Evolutionary conservation across 1,284 basidiomycete genomes (phyloP).

Genomic region (Vanrija humicola): DNA sequence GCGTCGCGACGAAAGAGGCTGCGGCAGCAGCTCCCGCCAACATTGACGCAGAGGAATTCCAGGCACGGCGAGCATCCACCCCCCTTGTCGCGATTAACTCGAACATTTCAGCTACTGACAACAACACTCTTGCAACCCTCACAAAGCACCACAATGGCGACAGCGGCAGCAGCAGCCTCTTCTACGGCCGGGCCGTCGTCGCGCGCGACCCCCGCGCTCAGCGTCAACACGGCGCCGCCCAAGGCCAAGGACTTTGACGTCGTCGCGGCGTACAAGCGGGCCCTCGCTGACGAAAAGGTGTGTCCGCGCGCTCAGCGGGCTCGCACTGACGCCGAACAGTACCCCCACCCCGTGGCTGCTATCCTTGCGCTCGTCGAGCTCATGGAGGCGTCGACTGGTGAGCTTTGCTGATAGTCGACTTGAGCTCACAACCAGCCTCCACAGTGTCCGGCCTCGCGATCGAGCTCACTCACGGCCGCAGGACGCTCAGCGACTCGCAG

Average conservation of each 20-base stretch:
- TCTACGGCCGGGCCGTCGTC: no score
- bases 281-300: conserved; percentile 43
- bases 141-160: no score
- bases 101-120: no score
- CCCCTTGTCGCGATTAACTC: no score
- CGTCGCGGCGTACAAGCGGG: conserved; percentile 39
- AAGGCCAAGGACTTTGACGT: conserved; percentile 37
- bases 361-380: conserved; percentile 48
- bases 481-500: conserved; percentile 41
- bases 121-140: no score
- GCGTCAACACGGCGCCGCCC: no score
- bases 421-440: conserved; percentile 27
- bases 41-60: no score
- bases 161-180: no score
- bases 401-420: not conserved
- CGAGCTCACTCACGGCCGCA: conserved; percentile 39
- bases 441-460: conserved; percentile 44
- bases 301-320: conserved; percentile 1
- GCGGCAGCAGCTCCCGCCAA: no score
- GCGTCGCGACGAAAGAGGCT: not conserved
- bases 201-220: no score
- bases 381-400: conserved; percentile 47
- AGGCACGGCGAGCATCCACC: no score
- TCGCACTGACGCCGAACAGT: conserved; percentile 12
- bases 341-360: conserved; percentile 50